Base-by-base conservation (phyloP, 441 rosid genomes). In the Theobroma grandiflorum region DNA sequence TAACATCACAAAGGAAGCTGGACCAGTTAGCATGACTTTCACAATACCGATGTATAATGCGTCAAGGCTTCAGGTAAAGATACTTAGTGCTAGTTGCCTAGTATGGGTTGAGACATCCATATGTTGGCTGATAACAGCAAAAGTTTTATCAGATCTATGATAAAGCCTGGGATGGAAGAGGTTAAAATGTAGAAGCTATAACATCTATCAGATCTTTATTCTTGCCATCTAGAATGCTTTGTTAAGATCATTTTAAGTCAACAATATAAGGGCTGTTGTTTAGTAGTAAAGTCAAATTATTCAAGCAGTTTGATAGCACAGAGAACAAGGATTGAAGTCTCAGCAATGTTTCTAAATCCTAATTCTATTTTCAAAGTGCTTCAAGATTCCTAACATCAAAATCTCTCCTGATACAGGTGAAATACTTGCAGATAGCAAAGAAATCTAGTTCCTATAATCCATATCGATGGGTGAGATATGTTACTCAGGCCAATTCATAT, bases 21-120 rank as follows among this genome's bases (percentile, higher is more conserved):
- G 98, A 80, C 98, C 99, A 4, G 97, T 97, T 43, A 97, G 96
- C 91, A 92, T 95, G 98, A 97, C 94, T 15, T 97, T 97, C 89
- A 93, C 95, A 2, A 95, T 97, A 84, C 99, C 98, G 1, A 97
- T 95, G 99, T 92, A 93, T 88, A 97, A 95, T 87, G 93, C 85
- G 81, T 97, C 99, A 49, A 89, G 87, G 81, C 95, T 97, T 80
- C 99, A 97, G 97, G 99, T 94, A 89, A 80, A 85, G 10, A 80
- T 50, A 20, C 38, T 53, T 63, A 38, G 7, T 35, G 38, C 61
- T 78, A 55, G 53, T 43, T 80, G 52, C 52, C 62, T 73, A 33
- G 18, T 61, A 40, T 61, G 47, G 78, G 12, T 20, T 52, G 62
- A 50, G 20, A 50, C 43, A 12, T 43, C 18, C 3, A 2, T 49